A percentile compares a stretch with the other conserved stretches of the same genome.
Evolutionary conservation across 2,329 filamentous ascomycete genomes (phyloP).

Genomic region (Hymenoscyphus repandus): DNA sequence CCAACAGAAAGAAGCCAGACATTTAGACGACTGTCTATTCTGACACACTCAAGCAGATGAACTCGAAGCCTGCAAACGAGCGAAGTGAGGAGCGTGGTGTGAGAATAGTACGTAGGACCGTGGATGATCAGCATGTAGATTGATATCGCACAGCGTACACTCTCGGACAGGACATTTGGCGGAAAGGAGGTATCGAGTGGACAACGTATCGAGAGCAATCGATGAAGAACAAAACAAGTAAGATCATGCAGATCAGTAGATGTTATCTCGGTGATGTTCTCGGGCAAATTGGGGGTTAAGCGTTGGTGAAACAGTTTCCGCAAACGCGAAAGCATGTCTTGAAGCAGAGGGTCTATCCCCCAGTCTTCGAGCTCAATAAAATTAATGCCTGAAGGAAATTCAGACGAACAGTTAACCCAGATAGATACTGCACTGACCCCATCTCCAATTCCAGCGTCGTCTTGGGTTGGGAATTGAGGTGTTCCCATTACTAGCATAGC

Average conservation of each 20-base stretch:
- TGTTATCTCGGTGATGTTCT: slow-evolving; percentile 29
- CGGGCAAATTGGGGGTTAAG: background rate
- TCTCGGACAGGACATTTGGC: slow-evolving; percentile 34
- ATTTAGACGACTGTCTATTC: slow-evolving; percentile 26
- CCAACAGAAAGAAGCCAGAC: slow-evolving; percentile 41
- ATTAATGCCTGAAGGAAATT: background rate
- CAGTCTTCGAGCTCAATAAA: slow-evolving; percentile 31
- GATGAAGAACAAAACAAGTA: slow-evolving; percentile 49
- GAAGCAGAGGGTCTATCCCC: slow-evolving; percentile 11
- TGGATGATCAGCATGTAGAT: slow-evolving; percentile 51
- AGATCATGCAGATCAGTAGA: slow-evolving; percentile 48
- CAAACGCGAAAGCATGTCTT: slow-evolving; percentile 15
- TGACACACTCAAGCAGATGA: slow-evolving; percentile 22
- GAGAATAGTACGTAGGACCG: slow-evolving; percentile 51
- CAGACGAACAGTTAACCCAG: slow-evolving; percentile 37
- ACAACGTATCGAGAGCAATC: slow-evolving; percentile 34
- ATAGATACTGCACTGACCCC: slow-evolving; percentile 45
- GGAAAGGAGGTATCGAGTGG: background rate
- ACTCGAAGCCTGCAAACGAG: slow-evolving; percentile 27
- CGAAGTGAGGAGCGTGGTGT: slow-evolving; percentile 35
- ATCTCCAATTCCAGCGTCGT: slow-evolving; percentile 42
- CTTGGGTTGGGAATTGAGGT: slow-evolving; percentile 49
- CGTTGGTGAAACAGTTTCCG: slow-evolving; percentile 34
- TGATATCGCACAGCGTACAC: slow-evolving; percentile 41
- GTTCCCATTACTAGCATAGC: slow-evolving; percentile 47